Conservation (phyloP, 192 early-diverging fungal genomes). For the Lobulomyces angularis region DNA sequence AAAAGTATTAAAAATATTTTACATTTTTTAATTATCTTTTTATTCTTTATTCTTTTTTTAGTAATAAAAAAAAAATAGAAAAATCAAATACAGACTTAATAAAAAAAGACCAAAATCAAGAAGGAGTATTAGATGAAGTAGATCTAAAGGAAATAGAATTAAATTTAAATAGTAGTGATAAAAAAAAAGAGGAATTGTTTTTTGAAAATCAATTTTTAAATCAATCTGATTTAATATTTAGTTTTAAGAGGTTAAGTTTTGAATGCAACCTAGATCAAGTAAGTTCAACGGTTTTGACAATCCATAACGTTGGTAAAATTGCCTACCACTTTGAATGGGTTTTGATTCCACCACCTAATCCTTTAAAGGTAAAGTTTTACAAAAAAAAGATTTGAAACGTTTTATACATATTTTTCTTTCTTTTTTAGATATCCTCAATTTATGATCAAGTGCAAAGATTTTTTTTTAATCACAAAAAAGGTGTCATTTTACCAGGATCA, state of each 20-base stretch:
- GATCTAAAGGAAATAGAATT: too few relatives aligned
- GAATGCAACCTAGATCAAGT: conserved; percentile 17
- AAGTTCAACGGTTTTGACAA: conserved; percentile 21
- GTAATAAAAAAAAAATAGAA: too few relatives aligned
- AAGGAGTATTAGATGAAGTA: too few relatives aligned
- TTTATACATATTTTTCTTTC: background rate
- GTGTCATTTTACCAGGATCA: conserved; percentile 32
- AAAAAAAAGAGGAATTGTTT: too few relatives aligned
- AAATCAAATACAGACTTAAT: too few relatives aligned
- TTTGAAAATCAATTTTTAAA: background rate
- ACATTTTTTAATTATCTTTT: too few relatives aligned
- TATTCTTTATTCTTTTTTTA: too few relatives aligned
- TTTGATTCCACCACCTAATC: conserved; percentile 11
- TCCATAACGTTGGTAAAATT: conserved; percentile 29
- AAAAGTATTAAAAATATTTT: too few relatives aligned
- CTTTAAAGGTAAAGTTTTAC: conserved; percentile 20
- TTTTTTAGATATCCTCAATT: conserved; percentile 11
- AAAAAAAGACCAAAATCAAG: too few relatives aligned
- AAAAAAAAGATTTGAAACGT: background rate
- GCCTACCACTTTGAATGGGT: conserved; percentile 31
- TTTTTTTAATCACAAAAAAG: conserved; percentile 28
- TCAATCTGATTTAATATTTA: conserved; percentile 10
- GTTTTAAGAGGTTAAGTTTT: conserved; percentile 18
- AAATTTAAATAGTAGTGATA: too few relatives aligned
- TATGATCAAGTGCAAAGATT: conserved; percentile 28